Conservation (phyloP, 192 early-diverging fungal genomes). For the Podila minutissima region DNA sequence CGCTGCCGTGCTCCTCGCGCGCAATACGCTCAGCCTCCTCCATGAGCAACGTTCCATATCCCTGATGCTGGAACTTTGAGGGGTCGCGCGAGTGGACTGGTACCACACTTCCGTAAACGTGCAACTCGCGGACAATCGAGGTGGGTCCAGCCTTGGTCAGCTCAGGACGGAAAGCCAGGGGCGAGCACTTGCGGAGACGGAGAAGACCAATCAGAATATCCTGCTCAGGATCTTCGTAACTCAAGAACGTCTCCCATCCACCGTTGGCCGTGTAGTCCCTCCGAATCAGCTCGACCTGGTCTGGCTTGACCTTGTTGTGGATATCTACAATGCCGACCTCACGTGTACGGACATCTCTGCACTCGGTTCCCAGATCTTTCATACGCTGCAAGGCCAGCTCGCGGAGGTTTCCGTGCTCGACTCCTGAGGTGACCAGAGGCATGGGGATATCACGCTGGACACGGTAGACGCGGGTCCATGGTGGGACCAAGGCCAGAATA, state of each 20-base stretch:
- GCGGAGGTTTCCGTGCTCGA: slow-evolving; percentile 97
- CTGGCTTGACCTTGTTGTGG: slow-evolving; percentile 93
- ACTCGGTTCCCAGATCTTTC: slow-evolving; percentile 96
- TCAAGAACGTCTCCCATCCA: slow-evolving; percentile 99
- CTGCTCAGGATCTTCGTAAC: slow-evolving; percentile 96
- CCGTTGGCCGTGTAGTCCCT: slow-evolving; percentile 98
- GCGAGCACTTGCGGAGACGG: slow-evolving; percentile 93
- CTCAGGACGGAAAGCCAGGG: slow-evolving; percentile 90
- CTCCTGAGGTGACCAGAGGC: slow-evolving; percentile 98
- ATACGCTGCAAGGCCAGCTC: slow-evolving; percentile 96
- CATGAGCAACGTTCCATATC: slow-evolving; percentile 98
- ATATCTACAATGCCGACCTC: slow-evolving; percentile 99
- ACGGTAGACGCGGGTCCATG: slow-evolving; percentile 98
- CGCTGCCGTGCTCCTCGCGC: slow-evolving; percentile 94
- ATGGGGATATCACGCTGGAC: slow-evolving; percentile 99
- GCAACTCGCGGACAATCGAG: slow-evolving; percentile 96
- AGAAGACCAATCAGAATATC: slow-evolving; percentile 97
- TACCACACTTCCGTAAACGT: slow-evolving; percentile 97
- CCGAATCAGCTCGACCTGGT: slow-evolving; percentile 94
- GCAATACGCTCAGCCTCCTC: slow-evolving; percentile 99
- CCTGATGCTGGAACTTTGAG: slow-evolving; percentile 99
- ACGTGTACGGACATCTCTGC: slow-evolving; percentile 96
- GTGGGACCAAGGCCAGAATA: slow-evolving; percentile 96
- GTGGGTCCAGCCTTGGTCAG: slow-evolving; percentile 80
- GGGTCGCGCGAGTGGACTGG: slow-evolving; percentile 97